Base-by-base conservation (phyloP, 129 eudicot species). In the Lactuca saligna region DNA sequence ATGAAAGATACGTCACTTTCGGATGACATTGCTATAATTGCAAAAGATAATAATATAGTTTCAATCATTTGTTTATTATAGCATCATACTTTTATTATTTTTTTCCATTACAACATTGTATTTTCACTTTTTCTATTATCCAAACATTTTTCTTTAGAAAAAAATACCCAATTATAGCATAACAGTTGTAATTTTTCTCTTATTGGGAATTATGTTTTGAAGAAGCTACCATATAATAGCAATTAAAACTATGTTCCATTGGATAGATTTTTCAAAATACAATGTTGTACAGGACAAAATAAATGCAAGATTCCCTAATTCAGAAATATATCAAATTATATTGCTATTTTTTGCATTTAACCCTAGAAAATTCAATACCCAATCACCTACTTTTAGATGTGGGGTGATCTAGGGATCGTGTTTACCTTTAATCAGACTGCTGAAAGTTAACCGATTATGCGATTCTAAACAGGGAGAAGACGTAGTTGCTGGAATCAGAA, bases 401-500 rank as follows among this genome's bases (percentile, higher is more conserved):
- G 38, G 6, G 38, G 29, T 0, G 29, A 2, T 25, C 29, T 25
- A 25, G 29, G 38, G 6, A 35, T 35, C 5, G 38, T 35, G 38
- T 35, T 35, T 35, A 35, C 38, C 38, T 35, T 35, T 35, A 4
- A 4, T 35, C 13, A 9, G 50, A 29, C 14, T 29, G 17, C 34
- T 2, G 17, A 79, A 67, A 55, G 58, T 71, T 65, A 51, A 70
- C 75, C 67, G 68, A 83, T 56, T 29, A 62, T 72, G 67, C 57
- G 60, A 50, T 61, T 78, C 66, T 80, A 25, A 77, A 66, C 66
- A 93, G 99, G 99, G 99, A 65, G 99, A 94, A 74, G 99, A 94
- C 67, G 99, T 94, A 11, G 99, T 94, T 63, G 99, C 99, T 51
- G 99, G 99, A 56, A 94, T 94, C 34, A 80, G 99, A 79, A 90